A percentile compares a stretch with the other conserved stretches of the same genome.
Conservation (phyloP, 2,329 filamentous ascomycete species). For the Colletotrichum sp. region DNA sequence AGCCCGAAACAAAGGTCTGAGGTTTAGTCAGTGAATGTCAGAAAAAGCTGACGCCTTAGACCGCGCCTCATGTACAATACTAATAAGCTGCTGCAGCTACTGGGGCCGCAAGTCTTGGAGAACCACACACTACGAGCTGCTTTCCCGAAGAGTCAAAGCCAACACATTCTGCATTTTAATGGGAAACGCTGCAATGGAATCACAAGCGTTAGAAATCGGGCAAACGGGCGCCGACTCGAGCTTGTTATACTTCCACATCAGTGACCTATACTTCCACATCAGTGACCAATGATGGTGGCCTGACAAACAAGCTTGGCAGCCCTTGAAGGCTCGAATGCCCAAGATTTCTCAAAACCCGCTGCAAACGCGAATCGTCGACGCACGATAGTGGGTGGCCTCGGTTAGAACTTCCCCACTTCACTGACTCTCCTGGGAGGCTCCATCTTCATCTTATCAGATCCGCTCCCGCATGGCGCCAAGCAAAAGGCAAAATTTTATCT, state of each 20-base stretch:
- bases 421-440: neutral
- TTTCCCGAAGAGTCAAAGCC: neutral
- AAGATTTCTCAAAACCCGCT: neutral
- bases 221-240: neutral
- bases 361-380: neutral
- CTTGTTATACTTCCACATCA: neutral
- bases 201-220: neutral
- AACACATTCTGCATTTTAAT: too few relatives aligned
- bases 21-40: neutral
- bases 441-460: constrained; percentile 15
- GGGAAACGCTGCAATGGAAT: neutral
- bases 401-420: neutral
- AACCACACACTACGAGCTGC: neutral
- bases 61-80: neutral
- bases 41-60: neutral
- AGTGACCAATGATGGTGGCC: neutral
- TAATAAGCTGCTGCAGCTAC: neutral
- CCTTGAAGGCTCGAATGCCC: neutral
- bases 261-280: neutral
- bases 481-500: constrained; percentile 1
- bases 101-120: neutral
- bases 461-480: constrained; percentile 7
- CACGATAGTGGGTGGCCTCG: neutral
- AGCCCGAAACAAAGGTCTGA: neutral
- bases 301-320: neutral